Base-by-base conservation (phyloP, 192 early-diverging fungal species). In the Bifiguratus adelaidae region DNA sequence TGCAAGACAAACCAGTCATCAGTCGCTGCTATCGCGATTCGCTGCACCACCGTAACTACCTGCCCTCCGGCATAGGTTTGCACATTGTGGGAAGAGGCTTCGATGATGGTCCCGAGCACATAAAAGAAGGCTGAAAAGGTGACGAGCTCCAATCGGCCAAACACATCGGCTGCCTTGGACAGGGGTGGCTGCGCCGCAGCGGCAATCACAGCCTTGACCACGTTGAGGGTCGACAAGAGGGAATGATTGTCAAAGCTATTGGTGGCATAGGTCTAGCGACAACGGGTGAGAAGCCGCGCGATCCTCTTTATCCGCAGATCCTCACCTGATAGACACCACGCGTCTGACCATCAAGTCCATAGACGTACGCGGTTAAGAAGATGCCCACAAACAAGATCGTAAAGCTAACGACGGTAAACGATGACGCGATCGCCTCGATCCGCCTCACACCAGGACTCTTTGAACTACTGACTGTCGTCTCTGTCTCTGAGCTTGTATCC, bases 181-280 rank as follows among this genome's bases (percentile, higher is more conserved):
- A 44, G 25, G 12, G 42, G 42, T 23, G 42, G 42, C 18, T 44
- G 42, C 13, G 42, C 42, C 12, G 42, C 42, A 44, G 42, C 42
- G 16, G 42, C 42, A 23, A 44, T 44, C 0, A 44, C 22, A 26
- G 42, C 9, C 12, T 44, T 44, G 12, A 44, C 42, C 7, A 44
- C 42, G 29, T 44, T 44, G 3, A 44, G 42, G 23, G 42, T 44
- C 7, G 42, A 44, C 7, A 44, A 23, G 6, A 44, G 29, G 9
- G 42, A 44, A 15, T 44, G 42, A 16, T 16, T 27, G 3, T 44
- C 42, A 16, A 44, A 44, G 3, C 24, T 27, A 25, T 44, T 44
- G 42, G 42, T 44, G 16, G 42, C 42, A 9, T 23, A 23, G 22
- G 42, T 44, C 42, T 44, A 36, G 20, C 15, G 4, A 19, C 0